phyloP scores from a whole-genome alignment of 2,329 filamentous ascomycete species.

The Sphaerulina vaccinii region DNA sequence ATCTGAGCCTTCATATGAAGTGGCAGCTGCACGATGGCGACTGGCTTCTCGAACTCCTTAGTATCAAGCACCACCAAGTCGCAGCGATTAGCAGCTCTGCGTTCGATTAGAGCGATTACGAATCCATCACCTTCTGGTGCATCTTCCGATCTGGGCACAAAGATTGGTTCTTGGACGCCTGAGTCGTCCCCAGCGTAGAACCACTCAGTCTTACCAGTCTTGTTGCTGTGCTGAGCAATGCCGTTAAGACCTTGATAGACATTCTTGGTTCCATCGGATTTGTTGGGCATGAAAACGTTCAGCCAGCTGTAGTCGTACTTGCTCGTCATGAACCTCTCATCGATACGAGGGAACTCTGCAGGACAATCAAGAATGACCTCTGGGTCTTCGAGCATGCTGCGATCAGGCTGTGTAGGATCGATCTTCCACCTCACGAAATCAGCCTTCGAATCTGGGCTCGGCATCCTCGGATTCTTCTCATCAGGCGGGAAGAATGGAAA shows the following conservation, averaged over 20 bases:
- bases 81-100: conserved; percentile 22
- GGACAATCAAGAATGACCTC: conserved; percentile 40
- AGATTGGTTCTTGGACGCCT: conserved; percentile 56
- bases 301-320: conserved; percentile 44
- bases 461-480: conserved; percentile 26
- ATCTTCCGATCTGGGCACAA: conserved; percentile 47
- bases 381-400: conserved; percentile 33
- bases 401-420: conserved; percentile 37
- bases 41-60: conserved; percentile 39
- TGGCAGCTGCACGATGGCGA: conserved; percentile 45
- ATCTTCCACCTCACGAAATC: conserved; percentile 47
- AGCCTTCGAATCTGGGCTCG: conserved; percentile 39
- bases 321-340: conserved; percentile 46
- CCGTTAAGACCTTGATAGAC: conserved; percentile 30
- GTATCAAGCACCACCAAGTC: conserved; percentile 47
- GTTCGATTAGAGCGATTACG: conserved; percentile 47
- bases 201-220: conserved; percentile 34
- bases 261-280: conserved; percentile 38
- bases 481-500: conserved; percentile 47
- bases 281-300: conserved; percentile 39
- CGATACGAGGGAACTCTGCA: conserved; percentile 47
- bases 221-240: conserved; percentile 20
- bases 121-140: conserved; percentile 53
- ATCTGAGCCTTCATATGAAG: conserved; percentile 29
- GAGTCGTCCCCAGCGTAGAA: conserved; percentile 41